Conservation (phyloP, 345 rosid genomes). For the Kandelia obovata region DNA sequence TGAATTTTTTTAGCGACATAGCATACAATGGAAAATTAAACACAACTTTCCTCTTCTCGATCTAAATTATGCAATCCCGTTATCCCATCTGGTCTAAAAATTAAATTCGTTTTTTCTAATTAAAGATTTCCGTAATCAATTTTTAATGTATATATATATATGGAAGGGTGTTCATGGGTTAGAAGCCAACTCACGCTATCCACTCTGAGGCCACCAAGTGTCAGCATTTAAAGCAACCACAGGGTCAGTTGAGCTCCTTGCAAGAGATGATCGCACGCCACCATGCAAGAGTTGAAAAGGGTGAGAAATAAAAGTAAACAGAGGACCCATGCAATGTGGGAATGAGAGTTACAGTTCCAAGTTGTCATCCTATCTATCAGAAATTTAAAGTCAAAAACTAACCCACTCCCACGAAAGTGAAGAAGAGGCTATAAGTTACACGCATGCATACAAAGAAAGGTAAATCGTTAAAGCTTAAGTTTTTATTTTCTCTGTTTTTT, state of each 20-base stretch:
- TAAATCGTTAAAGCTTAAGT: not conserved
- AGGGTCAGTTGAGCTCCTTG: conserved; percentile 38
- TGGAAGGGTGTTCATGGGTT: conserved; percentile 19
- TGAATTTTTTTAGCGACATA: no score
- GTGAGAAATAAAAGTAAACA: not conserved
- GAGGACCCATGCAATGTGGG: no score
- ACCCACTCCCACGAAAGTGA: not conserved
- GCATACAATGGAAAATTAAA: no score
- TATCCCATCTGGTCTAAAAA: no score
- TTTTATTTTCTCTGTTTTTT: not conserved
- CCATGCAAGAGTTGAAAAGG: conserved; percentile 6
- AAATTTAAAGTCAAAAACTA: conserved; percentile 6
- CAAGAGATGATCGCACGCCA: conserved; percentile 36
- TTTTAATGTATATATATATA: not conserved
- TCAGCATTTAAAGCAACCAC: conserved; percentile 21
- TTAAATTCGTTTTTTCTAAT: not conserved
- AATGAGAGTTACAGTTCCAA: conserved; percentile 6
- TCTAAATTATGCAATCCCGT: no score
- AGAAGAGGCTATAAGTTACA: not conserved
- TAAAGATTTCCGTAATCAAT: not conserved
- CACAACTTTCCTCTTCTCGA: no score
- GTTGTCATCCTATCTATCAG: not conserved
- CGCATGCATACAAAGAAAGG: no score
- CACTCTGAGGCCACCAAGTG: conserved; percentile 31
- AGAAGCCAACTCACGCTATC: conserved; percentile 35